phyloP scores from a whole-genome alignment of 2,329 filamentous ascomycete genomes.

The Thelonectria rubi region DNA sequence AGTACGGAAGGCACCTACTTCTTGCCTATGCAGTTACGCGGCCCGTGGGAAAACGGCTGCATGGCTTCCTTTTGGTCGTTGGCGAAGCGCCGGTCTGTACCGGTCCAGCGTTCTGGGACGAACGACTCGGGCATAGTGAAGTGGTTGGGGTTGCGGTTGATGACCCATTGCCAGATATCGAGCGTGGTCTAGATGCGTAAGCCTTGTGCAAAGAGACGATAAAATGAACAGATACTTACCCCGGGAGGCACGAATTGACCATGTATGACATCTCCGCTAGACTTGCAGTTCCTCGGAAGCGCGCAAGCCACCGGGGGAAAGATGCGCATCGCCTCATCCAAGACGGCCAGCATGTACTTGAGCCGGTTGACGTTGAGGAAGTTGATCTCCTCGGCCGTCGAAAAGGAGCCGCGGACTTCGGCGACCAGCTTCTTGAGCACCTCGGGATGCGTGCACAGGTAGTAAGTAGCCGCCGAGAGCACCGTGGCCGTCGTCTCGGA shows the following conservation, averaged over 20 bases:
- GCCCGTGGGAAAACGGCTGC: conserved; percentile 24
- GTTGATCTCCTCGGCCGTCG: conserved; percentile 21
- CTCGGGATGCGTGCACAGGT: conserved; percentile 44
- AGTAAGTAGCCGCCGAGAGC: conserved; percentile 40
- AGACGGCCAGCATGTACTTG: conserved; percentile 18
- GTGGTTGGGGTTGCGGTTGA: neutral
- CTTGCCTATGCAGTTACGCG: conserved; percentile 26
- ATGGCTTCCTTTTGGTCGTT: conserved; percentile 22
- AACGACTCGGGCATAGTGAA: conserved; percentile 20
- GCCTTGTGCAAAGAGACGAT: too few species aligned
- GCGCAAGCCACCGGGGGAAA: conserved; percentile 16
- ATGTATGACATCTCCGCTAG: neutral
- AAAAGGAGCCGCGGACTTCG: conserved; percentile 43
- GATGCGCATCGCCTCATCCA: conserved; percentile 23
- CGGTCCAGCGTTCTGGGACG: conserved; percentile 25
- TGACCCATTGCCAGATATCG: neutral
- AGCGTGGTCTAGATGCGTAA: neutral
- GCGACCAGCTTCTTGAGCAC: conserved; percentile 44
- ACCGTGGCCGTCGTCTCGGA: conserved; percentile 47
- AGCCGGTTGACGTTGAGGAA: conserved; percentile 23
- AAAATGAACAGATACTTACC: neutral
- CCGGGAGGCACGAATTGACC: neutral
- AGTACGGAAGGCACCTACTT: conserved; percentile 15
- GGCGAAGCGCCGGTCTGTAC: conserved; percentile 8
- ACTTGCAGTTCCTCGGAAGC: neutral